Evolutionary conservation across 2,329 filamentous ascomycete species (phyloP).

Genomic region (Nannizziopsis barbatae): DNA sequence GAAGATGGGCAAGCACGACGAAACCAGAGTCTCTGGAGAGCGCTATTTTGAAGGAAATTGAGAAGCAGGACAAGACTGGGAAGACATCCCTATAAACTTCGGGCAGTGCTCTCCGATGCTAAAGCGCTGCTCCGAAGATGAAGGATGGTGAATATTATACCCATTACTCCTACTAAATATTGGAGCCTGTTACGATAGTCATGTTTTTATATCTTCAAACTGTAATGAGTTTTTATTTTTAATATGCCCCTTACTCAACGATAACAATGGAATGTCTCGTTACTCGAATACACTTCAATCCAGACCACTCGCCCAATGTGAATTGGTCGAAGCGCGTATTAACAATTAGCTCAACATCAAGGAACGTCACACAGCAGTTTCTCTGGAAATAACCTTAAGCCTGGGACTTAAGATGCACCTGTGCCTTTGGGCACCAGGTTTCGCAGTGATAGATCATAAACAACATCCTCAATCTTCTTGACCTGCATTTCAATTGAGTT

Average conservation of each 20-base stretch:
- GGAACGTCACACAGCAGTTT: neutral
- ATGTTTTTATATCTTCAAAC: too few species aligned
- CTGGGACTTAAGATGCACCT: neutral
- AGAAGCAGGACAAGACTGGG: constrained; percentile 39
- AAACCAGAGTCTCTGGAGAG: constrained; percentile 74
- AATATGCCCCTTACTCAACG: too few species aligned
- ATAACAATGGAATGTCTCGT: too few species aligned
- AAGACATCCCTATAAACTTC: constrained; percentile 5
- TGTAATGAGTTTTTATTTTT: too few species aligned
- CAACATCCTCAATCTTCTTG: constrained; percentile 96
- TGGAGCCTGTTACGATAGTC: too few species aligned
- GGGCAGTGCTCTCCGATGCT: neutral
- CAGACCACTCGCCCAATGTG: too few species aligned
- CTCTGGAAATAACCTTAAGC: neutral
- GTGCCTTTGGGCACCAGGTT: constrained; percentile 57
- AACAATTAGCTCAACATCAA: neutral
- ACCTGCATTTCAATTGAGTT: constrained; percentile 40
- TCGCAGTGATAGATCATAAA: constrained; percentile 84
- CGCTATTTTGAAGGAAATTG: constrained; percentile 62
- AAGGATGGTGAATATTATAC: too few species aligned
- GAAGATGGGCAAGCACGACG: constrained; percentile 74
- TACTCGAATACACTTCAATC: too few species aligned
- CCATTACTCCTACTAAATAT: too few species aligned
- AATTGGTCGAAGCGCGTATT: too few species aligned
- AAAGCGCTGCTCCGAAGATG: neutral